Evolutionary conservation across 352 stramenopile genomes (phyloP), one percentile per base, ranked within the genome.

Genomic region (Phytophthora pinifolia): DNA sequence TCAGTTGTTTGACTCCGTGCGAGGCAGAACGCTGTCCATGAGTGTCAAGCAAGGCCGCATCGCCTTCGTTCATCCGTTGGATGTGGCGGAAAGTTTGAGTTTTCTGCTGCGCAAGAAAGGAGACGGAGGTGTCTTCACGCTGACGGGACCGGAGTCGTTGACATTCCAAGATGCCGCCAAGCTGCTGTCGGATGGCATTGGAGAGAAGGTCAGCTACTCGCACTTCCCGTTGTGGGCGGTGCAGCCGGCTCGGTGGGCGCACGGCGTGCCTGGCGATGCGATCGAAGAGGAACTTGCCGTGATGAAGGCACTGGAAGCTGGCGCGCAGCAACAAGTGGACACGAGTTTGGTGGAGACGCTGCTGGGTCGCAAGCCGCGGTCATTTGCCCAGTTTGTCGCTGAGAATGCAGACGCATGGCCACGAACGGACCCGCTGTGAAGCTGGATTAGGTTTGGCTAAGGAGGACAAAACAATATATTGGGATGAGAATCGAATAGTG

Each of bases 151-250:
- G 13, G 75, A 88, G 46, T 67, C 82, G 9, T 65, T 92, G 36
- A 59, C 72, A 12, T 90, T 74, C 46, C 33, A 72, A 42, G 58
- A 89, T 6, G 60, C 86, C 29, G 65, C 72, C 4, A 36, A 75
- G 13, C 44, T 70, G n/a, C 48, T 90, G 9, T 85, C 70, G 6
- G 10, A 65, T 0, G 63, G 59, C 2, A 67, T 91, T 22, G 59
- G 59, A 1, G 50, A 85, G 9, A 57, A 54, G 12, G 78, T 92
- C 13, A 64, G 46, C 9, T 88, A 79, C 47, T 87, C 77, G 18
- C 58, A 87, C 45, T 89, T 90, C 30, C 79, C 82, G 3, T 52
- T 88, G 18, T 92, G 82, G 82, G 77, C 80, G 3, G 74, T 92
- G 42, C 74, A 90, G 51, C 77, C 79, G 9, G 72, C 82, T 29